Evolutionary conservation across 257 asterid genomes (phyloP).

Genomic region (Solanum sitiens): DNA sequence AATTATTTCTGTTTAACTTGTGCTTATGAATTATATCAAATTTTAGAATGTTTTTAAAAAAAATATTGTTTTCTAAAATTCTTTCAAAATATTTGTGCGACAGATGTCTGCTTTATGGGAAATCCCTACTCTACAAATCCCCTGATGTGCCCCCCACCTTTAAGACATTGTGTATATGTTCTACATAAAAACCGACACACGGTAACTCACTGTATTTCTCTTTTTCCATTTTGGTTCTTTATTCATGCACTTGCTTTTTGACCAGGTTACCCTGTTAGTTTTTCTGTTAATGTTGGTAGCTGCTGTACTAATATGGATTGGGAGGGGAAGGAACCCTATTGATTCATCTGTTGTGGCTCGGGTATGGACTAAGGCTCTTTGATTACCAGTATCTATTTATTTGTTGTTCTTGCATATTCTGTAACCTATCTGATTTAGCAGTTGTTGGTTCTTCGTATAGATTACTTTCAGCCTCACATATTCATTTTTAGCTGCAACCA

Average conservation of each 20-base stretch:
- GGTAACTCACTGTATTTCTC: background rate
- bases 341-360: constrained; percentile 63
- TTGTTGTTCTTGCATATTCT: background rate
- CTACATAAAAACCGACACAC: background rate
- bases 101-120: background rate
- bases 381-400: background rate
- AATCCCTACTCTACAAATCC: background rate
- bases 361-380: constrained; percentile 30
- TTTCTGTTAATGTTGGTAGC: constrained; percentile 57
- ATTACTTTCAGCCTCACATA: background rate
- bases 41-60: background rate
- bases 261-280: constrained; percentile 59
- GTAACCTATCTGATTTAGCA: background rate
- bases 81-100: background rate
- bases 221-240: background rate
- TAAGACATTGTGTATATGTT: background rate
- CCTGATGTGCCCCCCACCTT: background rate
- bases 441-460: background rate
- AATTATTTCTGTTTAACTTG: background rate
- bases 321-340: constrained; percentile 48
- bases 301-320: constrained; percentile 79
- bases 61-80: background rate
- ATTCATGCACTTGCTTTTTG: constrained; percentile 4
- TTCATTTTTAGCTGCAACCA: background rate
- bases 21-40: background rate